Evolutionary conservation across 345 rosid genomes (phyloP).

Genomic region (Sisymbrium irio): DNA sequence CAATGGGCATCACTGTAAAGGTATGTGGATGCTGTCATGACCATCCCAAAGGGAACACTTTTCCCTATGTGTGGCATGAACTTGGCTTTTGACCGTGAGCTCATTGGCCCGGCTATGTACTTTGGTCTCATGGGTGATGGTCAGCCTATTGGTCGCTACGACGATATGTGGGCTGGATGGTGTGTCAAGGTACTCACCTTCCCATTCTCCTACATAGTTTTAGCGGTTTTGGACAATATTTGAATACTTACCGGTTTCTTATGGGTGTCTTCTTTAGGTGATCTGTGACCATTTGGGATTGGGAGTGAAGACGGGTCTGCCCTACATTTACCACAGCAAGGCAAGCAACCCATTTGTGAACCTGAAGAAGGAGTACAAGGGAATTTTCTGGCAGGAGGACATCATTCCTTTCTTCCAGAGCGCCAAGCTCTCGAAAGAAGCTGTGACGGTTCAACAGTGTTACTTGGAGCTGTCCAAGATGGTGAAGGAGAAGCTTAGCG

Average conservation of each 20-base stretch:
- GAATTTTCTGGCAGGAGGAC: conserved; percentile 96
- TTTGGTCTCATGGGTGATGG: conserved; percentile 50
- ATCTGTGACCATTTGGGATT: conserved; percentile 78
- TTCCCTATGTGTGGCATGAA: conserved; percentile 99
- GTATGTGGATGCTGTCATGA: conserved; percentile 86
- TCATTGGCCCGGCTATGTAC: conserved; percentile 49
- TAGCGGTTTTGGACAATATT: background rate
- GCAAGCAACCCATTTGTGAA: conserved; percentile 93
- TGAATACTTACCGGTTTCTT: background rate
- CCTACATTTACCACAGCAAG: conserved; percentile 94
- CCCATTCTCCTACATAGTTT: background rate
- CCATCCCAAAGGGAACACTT: conserved; percentile 94
- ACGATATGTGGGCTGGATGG: conserved; percentile 42
- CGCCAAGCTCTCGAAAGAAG: conserved; percentile 66
- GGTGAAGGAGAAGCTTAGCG: conserved; percentile 68
- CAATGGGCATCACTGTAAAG: conserved; percentile 30
- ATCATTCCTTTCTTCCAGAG: conserved; percentile 88
- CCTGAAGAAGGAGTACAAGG: conserved; percentile 85
- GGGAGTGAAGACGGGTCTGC: conserved; percentile 89
- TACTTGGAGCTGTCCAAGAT: conserved; percentile 77
- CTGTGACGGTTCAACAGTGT: conserved; percentile 83
- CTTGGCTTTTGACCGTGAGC: conserved; percentile 78
- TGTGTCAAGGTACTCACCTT: conserved; percentile 34
- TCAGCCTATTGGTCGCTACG: conserved; percentile 46
- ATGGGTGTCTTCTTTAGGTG: conserved; percentile 44